phyloP scores from a whole-genome alignment of 2,329 filamentous ascomycete species.

The Alternaria rosae region DNA sequence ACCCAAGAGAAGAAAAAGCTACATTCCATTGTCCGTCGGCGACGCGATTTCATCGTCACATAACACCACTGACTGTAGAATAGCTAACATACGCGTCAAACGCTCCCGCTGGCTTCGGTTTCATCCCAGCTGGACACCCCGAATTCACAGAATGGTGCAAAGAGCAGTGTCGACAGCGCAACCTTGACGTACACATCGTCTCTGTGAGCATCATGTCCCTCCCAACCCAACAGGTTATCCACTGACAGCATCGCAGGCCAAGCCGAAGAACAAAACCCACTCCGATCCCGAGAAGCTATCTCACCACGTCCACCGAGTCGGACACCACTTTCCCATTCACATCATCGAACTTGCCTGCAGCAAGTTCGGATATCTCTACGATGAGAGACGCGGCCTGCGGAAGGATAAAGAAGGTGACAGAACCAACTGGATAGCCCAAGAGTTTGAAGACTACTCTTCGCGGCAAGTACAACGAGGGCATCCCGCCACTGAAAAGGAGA shows the following conservation, averaged over 20 bases:
- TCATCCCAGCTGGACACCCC: constrained; percentile 67
- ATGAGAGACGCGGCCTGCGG: constrained; percentile 28
- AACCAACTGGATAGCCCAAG: constrained; percentile 42
- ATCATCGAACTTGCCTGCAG: constrained; percentile 65
- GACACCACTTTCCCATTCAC: constrained; percentile 68
- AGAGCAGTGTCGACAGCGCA: constrained; percentile 64
- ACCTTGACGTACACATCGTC: constrained; percentile 64
- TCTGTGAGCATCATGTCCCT: constrained; percentile 59
- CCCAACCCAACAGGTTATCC: neutral
- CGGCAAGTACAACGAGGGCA: constrained; percentile 33
- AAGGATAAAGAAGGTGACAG: constrained; percentile 30
- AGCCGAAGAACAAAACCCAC: constrained; percentile 59
- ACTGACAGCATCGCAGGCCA: constrained; percentile 37
- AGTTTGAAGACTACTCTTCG: constrained; percentile 45
- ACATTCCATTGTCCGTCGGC: constrained; percentile 55
- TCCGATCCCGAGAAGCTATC: constrained; percentile 61
- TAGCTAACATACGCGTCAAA: constrained; percentile 64
- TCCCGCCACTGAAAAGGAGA: constrained; percentile 48
- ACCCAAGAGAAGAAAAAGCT: constrained; percentile 68
- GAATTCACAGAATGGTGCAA: constrained; percentile 65
- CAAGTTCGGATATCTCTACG: constrained; percentile 52
- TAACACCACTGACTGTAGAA: constrained; percentile 42
- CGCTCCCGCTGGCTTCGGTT: constrained; percentile 66
- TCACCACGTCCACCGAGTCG: constrained; percentile 67
- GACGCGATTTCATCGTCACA: constrained; percentile 4